Evolutionary conservation across 305 asterid genomes (phyloP).

Genomic region (Solanum aculeatissimum): DNA sequence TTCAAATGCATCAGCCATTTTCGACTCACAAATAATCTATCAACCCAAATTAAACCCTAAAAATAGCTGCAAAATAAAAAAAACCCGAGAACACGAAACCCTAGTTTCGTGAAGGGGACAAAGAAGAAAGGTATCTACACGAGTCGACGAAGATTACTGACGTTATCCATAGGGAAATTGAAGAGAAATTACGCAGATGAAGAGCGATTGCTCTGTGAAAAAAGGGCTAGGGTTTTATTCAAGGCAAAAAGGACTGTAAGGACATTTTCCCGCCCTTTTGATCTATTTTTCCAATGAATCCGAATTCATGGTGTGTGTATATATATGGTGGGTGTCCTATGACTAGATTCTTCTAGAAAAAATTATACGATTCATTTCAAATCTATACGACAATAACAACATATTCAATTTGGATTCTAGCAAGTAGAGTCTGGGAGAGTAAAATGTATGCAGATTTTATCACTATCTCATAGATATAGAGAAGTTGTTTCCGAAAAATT

Average conservation of each 20-base stretch:
- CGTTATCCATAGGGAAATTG: neutral
- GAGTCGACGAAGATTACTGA: neutral
- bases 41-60: neutral
- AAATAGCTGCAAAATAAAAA: neutral
- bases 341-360: neutral
- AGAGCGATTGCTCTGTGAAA: neutral
- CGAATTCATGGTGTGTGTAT: neutral
- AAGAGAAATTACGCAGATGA: neutral
- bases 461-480: too few species aligned
- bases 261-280: conserved; percentile 45
- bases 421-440: too few species aligned
- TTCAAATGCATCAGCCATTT: conserved; percentile 54
- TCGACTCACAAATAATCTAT: neutral
- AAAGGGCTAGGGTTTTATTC: conserved; percentile 14
- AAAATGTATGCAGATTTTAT: too few species aligned
- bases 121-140: neutral
- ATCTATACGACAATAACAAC: too few species aligned
- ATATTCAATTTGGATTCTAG: too few species aligned
- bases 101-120: neutral
- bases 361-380: too few species aligned
- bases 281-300: neutral
- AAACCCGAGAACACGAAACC: neutral
- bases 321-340: neutral
- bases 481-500: too few species aligned
- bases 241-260: conserved; percentile 2